Evolutionary conservation across 129 eudicot genomes (phyloP).

Genomic region (Centaurea solstitialis): DNA sequence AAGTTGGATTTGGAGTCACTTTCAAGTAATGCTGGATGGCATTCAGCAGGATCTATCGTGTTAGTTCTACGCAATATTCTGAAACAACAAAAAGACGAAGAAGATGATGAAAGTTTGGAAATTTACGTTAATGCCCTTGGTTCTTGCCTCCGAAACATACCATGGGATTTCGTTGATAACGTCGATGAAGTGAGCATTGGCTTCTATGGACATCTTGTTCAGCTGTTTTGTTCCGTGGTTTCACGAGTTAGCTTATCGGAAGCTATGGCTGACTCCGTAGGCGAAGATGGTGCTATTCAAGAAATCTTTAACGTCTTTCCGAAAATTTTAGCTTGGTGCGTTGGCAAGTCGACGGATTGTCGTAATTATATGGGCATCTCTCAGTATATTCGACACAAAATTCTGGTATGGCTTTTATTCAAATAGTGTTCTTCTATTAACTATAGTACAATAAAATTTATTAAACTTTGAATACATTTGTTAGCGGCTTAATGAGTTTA

Average conservation of each 20-base stretch:
- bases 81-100: constrained; percentile 53
- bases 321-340: constrained; percentile 54
- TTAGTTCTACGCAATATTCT: constrained; percentile 58
- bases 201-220: constrained; percentile 62
- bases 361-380: constrained; percentile 12
- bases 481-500: too few relatives aligned
- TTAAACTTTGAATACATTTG: too few relatives aligned
- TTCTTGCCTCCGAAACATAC: constrained; percentile 43
- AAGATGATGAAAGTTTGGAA: constrained; percentile 45
- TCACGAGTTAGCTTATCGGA: constrained; percentile 14
- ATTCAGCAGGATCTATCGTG: constrained; percentile 46
- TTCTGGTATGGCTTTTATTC: constrained; percentile 53
- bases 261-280: constrained; percentile 25
- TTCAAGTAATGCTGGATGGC: constrained; percentile 50
- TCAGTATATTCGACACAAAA: constrained; percentile 62
- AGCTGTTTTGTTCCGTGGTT: constrained; percentile 66
- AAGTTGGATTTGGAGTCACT: constrained; percentile 23
- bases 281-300: constrained; percentile 24
- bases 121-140: constrained; percentile 40
- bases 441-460: background rate
- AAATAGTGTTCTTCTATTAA: background rate
- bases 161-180: constrained; percentile 45
- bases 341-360: constrained; percentile 23
- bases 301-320: constrained; percentile 49
- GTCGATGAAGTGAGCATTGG: constrained; percentile 10